Percentiles rank a stretch among this genome's conserved stretches.
Conservation (phyloP, 2,329 filamentous ascomycete genomes). For the Cryphonectria naterciae region DNA sequence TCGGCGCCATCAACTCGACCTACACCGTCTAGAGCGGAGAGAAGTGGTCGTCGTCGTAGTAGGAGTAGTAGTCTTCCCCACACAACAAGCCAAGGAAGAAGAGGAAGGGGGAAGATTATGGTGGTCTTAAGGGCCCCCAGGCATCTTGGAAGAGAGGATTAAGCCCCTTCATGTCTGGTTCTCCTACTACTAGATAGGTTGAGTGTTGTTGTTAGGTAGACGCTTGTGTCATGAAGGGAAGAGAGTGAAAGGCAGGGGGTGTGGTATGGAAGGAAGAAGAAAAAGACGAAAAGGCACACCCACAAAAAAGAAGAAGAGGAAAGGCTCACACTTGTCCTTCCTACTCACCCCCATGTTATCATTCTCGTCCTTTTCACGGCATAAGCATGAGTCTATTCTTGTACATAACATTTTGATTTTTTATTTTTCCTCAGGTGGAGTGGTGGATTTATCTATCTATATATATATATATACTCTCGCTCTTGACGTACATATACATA, state of each 20-base stretch:
- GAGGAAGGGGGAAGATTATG: too few relatives aligned
- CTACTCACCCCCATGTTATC: not conserved
- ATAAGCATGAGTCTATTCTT: conserved; percentile 3
- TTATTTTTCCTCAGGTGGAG: not conserved
- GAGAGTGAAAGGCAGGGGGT: not conserved
- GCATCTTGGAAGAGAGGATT: not conserved
- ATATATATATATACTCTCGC: conserved; percentile 11
- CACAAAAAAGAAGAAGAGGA: not conserved
- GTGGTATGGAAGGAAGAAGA: conserved; percentile 14
- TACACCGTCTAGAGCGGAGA: conserved; percentile 35
- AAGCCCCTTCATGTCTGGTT: not conserved
- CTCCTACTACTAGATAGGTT: not conserved
- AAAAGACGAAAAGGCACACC: too few relatives aligned
- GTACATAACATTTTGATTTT: conserved; percentile 8
- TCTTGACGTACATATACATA: conserved; percentile 16
- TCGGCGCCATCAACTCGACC: conserved; percentile 60
- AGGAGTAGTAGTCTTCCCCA: too few relatives aligned
- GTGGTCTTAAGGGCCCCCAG: not conserved
- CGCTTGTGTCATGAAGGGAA: not conserved
- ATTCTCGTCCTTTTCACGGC: not conserved
- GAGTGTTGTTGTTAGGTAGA: not conserved
- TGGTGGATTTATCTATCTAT: conserved; percentile 8
- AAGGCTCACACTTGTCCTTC: not conserved
- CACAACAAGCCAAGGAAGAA: too few relatives aligned
- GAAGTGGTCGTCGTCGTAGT: too few relatives aligned